phyloP scores from a whole-genome alignment of 352 stramenopile genomes.

The Globisporangium parvum region DNA sequence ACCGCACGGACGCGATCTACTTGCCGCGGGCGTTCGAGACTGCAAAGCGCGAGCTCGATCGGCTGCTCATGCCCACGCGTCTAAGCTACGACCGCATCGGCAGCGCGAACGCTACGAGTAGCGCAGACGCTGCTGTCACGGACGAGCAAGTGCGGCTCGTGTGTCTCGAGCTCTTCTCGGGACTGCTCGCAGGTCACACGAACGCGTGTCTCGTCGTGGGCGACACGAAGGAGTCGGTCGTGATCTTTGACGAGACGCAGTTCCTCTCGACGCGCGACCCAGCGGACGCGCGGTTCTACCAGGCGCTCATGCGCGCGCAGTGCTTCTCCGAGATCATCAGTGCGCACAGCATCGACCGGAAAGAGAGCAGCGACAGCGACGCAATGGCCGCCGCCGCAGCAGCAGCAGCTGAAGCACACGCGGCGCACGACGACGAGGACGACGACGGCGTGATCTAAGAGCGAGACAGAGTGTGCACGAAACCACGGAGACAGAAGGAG shows the following conservation, averaged over 20 bases:
- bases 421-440: conserved; percentile 20
- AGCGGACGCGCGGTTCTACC: conserved; percentile 60
- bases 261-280: conserved; percentile 59
- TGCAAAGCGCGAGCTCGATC: conserved; percentile 51
- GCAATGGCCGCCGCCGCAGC: background rate
- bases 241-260: conserved; percentile 85
- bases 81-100: conserved; percentile 37
- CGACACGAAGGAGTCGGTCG: conserved; percentile 81
- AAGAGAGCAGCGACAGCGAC: conserved; percentile 13
- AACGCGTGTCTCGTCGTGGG: conserved; percentile 75
- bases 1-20: conserved; percentile 34
- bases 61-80: conserved; percentile 32
- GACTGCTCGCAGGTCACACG: conserved; percentile 58
- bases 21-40: conserved; percentile 47
- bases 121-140: conserved; percentile 5
- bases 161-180: conserved; percentile 64
- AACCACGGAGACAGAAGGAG: background rate
- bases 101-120: conserved; percentile 4
- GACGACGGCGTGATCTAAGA: conserved; percentile 42
- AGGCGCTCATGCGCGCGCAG: conserved; percentile 64
- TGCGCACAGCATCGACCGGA: conserved; percentile 63
- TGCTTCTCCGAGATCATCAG: conserved; percentile 84
- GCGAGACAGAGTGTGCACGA: background rate
- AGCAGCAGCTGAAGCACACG: conserved; percentile 8
- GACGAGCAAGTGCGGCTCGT: conserved; percentile 52